phyloP scores from a whole-genome alignment of 2,329 filamentous ascomycete species.

The Penicillium sp. region DNA sequence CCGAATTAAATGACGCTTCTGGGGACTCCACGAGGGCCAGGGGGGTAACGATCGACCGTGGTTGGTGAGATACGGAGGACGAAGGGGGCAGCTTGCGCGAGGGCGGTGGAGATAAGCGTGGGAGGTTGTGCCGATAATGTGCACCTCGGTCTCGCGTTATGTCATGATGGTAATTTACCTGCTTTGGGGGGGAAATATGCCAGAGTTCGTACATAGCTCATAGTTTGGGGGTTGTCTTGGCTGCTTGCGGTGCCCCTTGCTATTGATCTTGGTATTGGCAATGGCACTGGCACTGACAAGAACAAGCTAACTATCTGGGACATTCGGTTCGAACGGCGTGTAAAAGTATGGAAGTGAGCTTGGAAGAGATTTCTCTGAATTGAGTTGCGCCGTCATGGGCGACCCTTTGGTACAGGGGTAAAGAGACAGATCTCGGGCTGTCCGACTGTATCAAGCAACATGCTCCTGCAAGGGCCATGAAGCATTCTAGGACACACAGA shows the following conservation, averaged over 20 bases:
- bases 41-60: conserved; percentile 18
- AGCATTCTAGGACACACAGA: background rate
- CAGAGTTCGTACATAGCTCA: conserved; percentile 14
- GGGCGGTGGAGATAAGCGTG: conserved; percentile 8
- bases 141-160: background rate
- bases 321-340: too few species aligned
- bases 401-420: background rate
- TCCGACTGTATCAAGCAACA: conserved; percentile 15
- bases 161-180: conserved; percentile 13
- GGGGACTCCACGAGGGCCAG: conserved; percentile 18
- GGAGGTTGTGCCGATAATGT: conserved; percentile 13
- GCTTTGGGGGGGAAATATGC: conserved; percentile 3
- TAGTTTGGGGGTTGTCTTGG: conserved; percentile 4
- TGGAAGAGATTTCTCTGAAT: background rate
- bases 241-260: conserved; percentile 23
- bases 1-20: conserved; percentile 26
- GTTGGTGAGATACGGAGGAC: conserved; percentile 17
- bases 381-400: background rate
- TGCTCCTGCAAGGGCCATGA: conserved; percentile 18
- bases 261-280: conserved; percentile 1
- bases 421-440: conserved; percentile 6
- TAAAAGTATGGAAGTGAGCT: background rate
- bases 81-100: conserved; percentile 24
- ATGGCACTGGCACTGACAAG: too few species aligned
- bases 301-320: too few species aligned